These are phyloP conservation scores for Phenoliferia sp. DNA, from an alignment of 1,284 basidiomycete species.

Conservation along the genomic window DNA sequence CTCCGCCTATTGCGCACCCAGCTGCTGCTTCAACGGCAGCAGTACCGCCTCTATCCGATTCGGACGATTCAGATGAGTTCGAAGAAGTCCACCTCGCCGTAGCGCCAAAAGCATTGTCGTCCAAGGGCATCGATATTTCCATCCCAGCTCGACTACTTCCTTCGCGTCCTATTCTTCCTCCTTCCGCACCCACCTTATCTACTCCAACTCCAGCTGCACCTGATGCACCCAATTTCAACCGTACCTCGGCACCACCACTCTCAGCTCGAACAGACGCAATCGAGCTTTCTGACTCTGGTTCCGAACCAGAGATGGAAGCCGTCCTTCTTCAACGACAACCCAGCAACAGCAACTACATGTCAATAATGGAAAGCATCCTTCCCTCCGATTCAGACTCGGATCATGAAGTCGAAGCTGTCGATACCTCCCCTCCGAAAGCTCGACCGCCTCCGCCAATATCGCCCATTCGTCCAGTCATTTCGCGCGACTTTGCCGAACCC, in stretches of 20 bases:
- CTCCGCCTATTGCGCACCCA: not conserved
- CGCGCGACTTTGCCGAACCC: not conserved
- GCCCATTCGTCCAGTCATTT: not conserved
- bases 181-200: not conserved
- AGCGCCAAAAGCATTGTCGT: not conserved
- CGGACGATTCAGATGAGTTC: conserved; percentile 22
- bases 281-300: not conserved
- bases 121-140: not conserved
- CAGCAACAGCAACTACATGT: not conserved
- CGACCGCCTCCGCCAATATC: too few relatives aligned
- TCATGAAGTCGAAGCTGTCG: conserved; percentile 2
- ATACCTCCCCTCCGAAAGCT: not conserved
- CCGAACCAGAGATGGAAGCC: not conserved
- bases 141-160: not conserved
- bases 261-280: not conserved
- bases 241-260: not conserved
- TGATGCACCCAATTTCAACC: not conserved
- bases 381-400: conserved; percentile 8
- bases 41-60: not conserved
- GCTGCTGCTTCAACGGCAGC: not conserved
- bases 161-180: not conserved
- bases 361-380: conserved; percentile 7
- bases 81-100: conserved; percentile 16
- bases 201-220: not conserved
- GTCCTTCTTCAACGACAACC: not conserved